Evolutionary conservation across 2,329 filamentous ascomycete species (phyloP), one percentile per base, ranked within the genome.

Genomic region (Sarocladiaceae sp.): DNA sequence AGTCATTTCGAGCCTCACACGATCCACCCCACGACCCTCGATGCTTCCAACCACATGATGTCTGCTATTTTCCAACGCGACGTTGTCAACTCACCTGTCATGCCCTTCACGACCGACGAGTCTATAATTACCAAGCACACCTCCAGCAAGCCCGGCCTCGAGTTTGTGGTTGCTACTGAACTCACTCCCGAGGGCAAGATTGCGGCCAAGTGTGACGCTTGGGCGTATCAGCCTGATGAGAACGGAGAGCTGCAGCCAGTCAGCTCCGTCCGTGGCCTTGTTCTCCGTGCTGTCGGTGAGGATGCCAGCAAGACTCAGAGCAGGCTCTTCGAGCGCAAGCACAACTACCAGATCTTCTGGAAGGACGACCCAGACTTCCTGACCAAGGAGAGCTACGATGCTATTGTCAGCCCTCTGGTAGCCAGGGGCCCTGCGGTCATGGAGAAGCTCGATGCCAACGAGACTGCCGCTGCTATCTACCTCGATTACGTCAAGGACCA

Each of bases 11-110:
- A 48, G 21, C 43, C 41, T 10, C 48, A 51, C 35, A 33, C 43
- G 41, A 42, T 48, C 15, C 48, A 50, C 20, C 48, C 50, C 9
- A 47, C 48, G 1, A 48, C 44, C 9, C 41, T 50, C 9, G 48
- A 51, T 21, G 44, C 41, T 26, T 13, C 33, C 9, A 34, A 9
- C 33, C 11, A 37, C 6, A 18, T 20, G 23, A 11, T 43, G 16
- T 12, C 33, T 4, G 33, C 33, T 4, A 10, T 35, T 21, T 20
- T 45, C n/a, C 26, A 45, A 21, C 43, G 33, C 21, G 24, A 31
- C 19, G 39, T 45, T 20, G 29, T 31, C 23, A n/a, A 18, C 12
- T 33, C 26, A 6, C 40, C 40, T 16, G 27, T 43, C 15, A 24
- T 43, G 24, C 40, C 40, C 4, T 20, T 24, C n/a, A 20, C 27